These are phyloP conservation scores for Eragrostis nindensis DNA, from an alignment of 176 grass and related monocot genomes.

Conservation along the genomic window DNA sequence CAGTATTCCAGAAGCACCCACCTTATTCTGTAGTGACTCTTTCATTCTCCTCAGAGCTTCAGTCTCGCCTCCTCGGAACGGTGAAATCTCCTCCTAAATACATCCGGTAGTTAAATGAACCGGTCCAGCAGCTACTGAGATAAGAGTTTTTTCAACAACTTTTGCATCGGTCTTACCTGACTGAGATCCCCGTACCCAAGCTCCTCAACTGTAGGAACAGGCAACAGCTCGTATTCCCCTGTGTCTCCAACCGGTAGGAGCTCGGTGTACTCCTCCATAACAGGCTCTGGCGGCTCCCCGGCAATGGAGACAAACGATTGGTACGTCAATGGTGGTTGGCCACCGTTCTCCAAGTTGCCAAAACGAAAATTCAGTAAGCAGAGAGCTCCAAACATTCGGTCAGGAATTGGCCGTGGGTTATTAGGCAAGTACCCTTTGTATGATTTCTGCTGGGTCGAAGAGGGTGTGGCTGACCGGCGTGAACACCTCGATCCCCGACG, in stretches of 20 bases:
- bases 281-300: constrained; percentile 53
- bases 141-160: neutral
- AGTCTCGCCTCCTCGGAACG: constrained; percentile 69
- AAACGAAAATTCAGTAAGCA: constrained; percentile 7
- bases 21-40: constrained; percentile 70
- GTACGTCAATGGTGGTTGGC: constrained; percentile 72
- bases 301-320: constrained; percentile 69
- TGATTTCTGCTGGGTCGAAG: constrained; percentile 67
- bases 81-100: constrained; percentile 78
- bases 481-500: constrained; percentile 69
- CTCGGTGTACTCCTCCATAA: constrained; percentile 57
- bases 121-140: neutral
- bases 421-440: constrained; percentile 57
- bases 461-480: constrained; percentile 83
- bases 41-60: constrained; percentile 82
- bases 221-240: constrained; percentile 56
- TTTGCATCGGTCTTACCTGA: constrained; percentile 41
- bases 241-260: constrained; percentile 74
- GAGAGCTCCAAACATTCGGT: neutral
- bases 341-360: constrained; percentile 58
- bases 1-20: constrained; percentile 41
- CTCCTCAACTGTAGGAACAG: constrained; percentile 67
- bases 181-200: constrained; percentile 84
- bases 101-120: neutral
- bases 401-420: neutral